Percentiles rank a stretch among this genome's conserved stretches.
phyloP scores from a whole-genome alignment of 768 basidiomycete genomes.

The Russula abietina region DNA sequence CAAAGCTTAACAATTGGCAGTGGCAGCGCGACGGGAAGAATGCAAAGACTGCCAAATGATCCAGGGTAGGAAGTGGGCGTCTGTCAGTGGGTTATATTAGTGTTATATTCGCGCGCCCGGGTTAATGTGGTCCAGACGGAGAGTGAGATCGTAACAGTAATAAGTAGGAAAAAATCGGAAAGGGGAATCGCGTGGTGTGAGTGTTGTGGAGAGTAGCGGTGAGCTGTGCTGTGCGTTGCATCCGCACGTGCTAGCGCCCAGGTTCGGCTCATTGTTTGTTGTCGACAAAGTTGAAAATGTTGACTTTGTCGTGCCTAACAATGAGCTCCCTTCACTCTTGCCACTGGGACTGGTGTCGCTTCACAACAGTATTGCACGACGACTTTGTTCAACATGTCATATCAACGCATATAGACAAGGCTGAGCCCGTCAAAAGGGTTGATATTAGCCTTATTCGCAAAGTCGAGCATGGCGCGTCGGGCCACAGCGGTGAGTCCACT shows the following conservation, averaged over 20 bases:
- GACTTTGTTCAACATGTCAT: constrained; percentile 19
- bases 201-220: neutral
- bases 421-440: constrained; percentile 14
- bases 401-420: constrained; percentile 13
- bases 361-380: constrained; percentile 6
- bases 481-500: neutral
- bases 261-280: no score
- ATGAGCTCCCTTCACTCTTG: constrained; percentile 20
- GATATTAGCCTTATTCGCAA: constrained; percentile 18
- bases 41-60: neutral
- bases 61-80: constrained; percentile 8
- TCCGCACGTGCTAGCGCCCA: neutral
- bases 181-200: neutral
- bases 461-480: constrained; percentile 11
- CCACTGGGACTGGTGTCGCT: constrained; percentile 23
- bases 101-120: no score
- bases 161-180: neutral
- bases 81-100: neutral
- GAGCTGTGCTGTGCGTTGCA: neutral
- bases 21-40: neutral
- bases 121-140: neutral
- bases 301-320: neutral
- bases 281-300: neutral
- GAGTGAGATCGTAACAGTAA: neutral
- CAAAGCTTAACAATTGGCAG: constrained; percentile 4